phyloP scores from a whole-genome alignment of 1,284 basidiomycete genomes.

The Amylostereum areolatum region DNA sequence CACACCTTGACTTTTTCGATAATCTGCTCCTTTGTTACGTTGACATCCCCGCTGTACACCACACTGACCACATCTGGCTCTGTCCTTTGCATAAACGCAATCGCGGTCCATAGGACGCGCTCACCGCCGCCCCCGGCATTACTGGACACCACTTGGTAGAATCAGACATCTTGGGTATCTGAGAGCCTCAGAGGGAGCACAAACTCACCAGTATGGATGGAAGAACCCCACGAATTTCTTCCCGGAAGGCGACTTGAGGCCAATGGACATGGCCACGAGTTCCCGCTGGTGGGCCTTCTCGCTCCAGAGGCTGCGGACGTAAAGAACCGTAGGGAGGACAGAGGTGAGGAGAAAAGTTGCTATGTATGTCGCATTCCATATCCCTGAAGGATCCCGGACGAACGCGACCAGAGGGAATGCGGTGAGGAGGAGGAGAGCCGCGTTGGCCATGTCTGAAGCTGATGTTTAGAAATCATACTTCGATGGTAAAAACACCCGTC shows the following conservation, averaged over 20 bases:
- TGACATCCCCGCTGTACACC: constrained; percentile 88
- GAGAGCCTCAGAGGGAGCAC: neutral
- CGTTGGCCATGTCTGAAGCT: too few species aligned
- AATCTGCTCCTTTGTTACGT: constrained; percentile 78
- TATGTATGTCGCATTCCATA: too few species aligned
- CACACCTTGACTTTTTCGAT: constrained; percentile 77
- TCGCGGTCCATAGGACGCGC: constrained; percentile 91
- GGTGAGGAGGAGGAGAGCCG: too few species aligned
- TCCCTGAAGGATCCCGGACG: too few species aligned
- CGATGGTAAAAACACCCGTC: too few species aligned
- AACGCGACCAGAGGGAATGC: too few species aligned
- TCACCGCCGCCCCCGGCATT: constrained; percentile 98
- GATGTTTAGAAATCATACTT: too few species aligned
- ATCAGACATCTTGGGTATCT: constrained; percentile 8
- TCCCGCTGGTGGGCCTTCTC: neutral
- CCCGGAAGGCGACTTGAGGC: neutral
- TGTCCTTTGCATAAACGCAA: constrained; percentile 73
- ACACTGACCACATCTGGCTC: constrained; percentile 70
- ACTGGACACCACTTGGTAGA: constrained; percentile 45
- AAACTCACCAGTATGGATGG: constrained; percentile 88
- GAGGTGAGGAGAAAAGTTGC: too few species aligned
- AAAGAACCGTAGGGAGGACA: neutral
- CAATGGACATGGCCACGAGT: neutral
- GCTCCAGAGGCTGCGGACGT: constrained; percentile 2
- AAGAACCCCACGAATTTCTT: constrained; percentile 78